Percentiles rank a stretch among this genome's conserved stretches.
Evolutionary conservation across 2,329 filamentous ascomycete genomes (phyloP).

Genomic region (Magnaporthiopsis rhizophila): DNA sequence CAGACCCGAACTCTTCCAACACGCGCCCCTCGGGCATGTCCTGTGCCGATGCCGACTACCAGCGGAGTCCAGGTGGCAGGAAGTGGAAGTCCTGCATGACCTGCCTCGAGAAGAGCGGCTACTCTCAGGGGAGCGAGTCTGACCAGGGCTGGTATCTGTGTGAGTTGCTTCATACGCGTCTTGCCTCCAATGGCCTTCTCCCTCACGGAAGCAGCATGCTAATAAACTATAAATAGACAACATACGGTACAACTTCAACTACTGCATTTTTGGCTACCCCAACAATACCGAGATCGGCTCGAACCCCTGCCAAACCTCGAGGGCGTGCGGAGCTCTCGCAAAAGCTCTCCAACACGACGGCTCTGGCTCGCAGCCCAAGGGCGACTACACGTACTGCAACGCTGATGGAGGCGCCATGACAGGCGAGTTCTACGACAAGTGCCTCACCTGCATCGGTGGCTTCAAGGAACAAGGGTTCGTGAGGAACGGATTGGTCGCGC

Average conservation of each 20-base stretch:
- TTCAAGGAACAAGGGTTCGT: slow-evolving; percentile 6
- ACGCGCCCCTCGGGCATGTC: slow-evolving; percentile 37
- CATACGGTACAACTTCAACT: slow-evolving; percentile 41
- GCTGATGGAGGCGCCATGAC: slow-evolving; percentile 29
- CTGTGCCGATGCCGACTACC: slow-evolving; percentile 38
- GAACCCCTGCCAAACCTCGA: slow-evolving; percentile 41
- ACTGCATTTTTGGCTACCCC: slow-evolving; percentile 44
- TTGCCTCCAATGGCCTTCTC: neutral
- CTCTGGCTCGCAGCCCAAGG: slow-evolving; percentile 23
- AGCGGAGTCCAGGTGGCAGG: slow-evolving; percentile 27
- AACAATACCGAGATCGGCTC: slow-evolving; percentile 36
- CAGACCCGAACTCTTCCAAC: slow-evolving; percentile 37
- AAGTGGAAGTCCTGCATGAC: slow-evolving; percentile 42
- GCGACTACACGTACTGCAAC: slow-evolving; percentile 39
- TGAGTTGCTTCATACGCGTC: slow-evolving; percentile 24
- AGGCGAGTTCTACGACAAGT: slow-evolving; percentile 27
- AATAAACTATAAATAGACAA: slow-evolving; percentile 33
- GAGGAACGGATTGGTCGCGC: slow-evolving; percentile 37
- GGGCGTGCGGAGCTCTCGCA: slow-evolving; percentile 39
- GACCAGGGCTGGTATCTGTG: slow-evolving; percentile 50
- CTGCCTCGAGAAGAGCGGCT: slow-evolving; percentile 45
- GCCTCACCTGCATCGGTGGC: slow-evolving; percentile 35
- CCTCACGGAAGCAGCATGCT: too few relatives aligned
- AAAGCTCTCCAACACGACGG: slow-evolving; percentile 31
- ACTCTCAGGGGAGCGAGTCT: slow-evolving; percentile 36